Percentiles rank a stretch among this genome's conserved stretches.
These are phyloP conservation scores for Sporothrix curviconia DNA, from an alignment of 2,329 filamentous ascomycete species.

Conservation along the genomic window DNA sequence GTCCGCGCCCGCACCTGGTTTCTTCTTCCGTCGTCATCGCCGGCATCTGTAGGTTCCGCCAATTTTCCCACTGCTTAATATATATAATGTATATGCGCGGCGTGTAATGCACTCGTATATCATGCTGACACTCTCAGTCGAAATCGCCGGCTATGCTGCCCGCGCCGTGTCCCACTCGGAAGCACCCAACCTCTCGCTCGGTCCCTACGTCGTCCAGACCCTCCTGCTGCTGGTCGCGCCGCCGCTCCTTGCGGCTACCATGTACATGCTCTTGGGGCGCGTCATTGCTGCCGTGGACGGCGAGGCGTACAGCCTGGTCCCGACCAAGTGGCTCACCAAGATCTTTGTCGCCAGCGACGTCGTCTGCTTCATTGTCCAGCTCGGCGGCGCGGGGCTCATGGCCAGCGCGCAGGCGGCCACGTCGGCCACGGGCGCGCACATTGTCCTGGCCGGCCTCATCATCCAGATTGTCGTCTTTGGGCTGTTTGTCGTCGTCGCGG, in stretches of 20 bases:
- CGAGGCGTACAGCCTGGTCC: neutral
- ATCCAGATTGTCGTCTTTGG: constrained; percentile 46
- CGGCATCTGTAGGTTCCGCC: neutral
- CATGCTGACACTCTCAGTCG: neutral
- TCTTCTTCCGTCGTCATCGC: neutral
- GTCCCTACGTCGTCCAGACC: neutral
- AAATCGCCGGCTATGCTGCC: neutral
- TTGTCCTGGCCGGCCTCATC: constrained; percentile 44
- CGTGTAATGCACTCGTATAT: neutral
- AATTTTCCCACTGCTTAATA: too few relatives aligned
- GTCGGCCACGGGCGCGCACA: constrained; percentile 29
- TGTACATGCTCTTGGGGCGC: constrained; percentile 14
- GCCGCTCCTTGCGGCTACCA: constrained; percentile 6
- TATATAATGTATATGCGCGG: too few relatives aligned
- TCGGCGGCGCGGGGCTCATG: constrained; percentile 19
- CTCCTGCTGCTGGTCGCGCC: neutral
- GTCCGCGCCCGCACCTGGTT: neutral
- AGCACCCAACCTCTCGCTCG: neutral
- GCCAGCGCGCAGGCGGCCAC: constrained; percentile 18
- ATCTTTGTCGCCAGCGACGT: constrained; percentile 17
- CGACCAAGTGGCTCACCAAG: constrained; percentile 13
- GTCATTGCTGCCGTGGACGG: constrained; percentile 2
- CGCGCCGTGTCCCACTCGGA: neutral
- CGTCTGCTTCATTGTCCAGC: constrained; percentile 15
- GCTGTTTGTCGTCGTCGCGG: constrained; percentile 39